Evolutionary conservation across 2,329 filamentous ascomycete genomes (phyloP).

Genomic region (Macrophomina pseudophaseolina): DNA sequence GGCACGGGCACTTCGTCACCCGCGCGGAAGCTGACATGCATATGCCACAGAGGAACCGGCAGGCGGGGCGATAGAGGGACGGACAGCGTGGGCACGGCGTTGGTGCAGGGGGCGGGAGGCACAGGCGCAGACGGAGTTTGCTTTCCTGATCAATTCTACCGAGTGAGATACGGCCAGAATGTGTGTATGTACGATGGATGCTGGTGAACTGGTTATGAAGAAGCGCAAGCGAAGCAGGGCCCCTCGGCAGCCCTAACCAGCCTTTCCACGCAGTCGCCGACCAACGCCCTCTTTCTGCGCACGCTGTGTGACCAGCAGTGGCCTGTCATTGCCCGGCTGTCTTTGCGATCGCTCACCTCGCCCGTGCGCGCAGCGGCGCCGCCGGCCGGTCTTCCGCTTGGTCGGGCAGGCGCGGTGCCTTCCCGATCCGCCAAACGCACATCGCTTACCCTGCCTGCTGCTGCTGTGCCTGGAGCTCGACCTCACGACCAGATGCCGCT

Average conservation of each 20-base stretch:
- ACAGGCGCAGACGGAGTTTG: not conserved
- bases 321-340: not conserved
- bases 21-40: slow-evolving; percentile 22
- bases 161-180: not conserved
- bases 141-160: not conserved
- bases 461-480: too few species aligned
- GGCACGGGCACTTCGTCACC: not conserved
- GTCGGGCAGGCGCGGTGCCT: not conserved
- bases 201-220: not conserved
- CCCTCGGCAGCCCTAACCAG: not conserved
- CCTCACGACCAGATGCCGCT: too few species aligned
- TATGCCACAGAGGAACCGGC: not conserved
- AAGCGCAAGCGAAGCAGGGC: slow-evolving; percentile 13
- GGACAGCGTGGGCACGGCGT: not conserved
- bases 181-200: not conserved
- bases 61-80: not conserved
- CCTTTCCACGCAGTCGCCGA: not conserved
- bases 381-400: slow-evolving; percentile 15
- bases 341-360: slow-evolving; percentile 24
- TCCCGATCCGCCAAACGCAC: not conserved
- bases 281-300: slow-evolving; percentile 5
- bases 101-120: not conserved
- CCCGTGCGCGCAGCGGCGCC: slow-evolving; percentile 11
- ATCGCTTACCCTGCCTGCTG: not conserved
- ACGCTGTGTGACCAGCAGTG: not conserved